Percentiles rank a stretch among this genome's conserved stretches.
phyloP scores from a whole-genome alignment of 2,329 filamentous ascomycete genomes.

The Aspergillus unguis region DNA sequence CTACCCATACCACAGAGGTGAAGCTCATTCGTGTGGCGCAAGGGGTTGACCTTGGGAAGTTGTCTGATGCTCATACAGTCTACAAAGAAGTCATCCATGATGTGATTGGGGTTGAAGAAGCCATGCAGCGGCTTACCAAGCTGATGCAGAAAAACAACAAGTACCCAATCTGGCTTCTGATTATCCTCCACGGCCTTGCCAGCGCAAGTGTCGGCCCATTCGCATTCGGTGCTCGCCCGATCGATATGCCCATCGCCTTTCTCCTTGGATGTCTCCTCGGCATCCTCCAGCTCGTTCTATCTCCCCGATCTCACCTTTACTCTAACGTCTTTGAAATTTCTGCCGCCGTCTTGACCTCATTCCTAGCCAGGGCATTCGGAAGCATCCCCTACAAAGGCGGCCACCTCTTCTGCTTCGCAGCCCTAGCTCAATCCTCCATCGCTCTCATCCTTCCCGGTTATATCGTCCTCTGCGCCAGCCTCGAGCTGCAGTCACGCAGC shows the following conservation, averaged over 20 bases:
- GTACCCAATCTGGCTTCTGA: constrained; percentile 53
- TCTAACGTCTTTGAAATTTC: constrained; percentile 65
- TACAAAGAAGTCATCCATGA: constrained; percentile 52
- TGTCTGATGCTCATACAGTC: constrained; percentile 46
- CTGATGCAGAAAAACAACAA: constrained; percentile 60
- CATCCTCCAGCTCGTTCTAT: constrained; percentile 69
- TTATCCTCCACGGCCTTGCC: constrained; percentile 72
- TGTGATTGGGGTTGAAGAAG: constrained; percentile 48
- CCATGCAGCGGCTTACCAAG: constrained; percentile 43
- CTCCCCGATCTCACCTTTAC: constrained; percentile 68
- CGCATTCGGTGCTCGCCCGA: constrained; percentile 71
- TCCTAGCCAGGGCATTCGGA: constrained; percentile 65
- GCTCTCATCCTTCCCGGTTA: constrained; percentile 71
- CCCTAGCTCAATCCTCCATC: constrained; percentile 69
- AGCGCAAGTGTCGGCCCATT: constrained; percentile 76
- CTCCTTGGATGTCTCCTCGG: constrained; percentile 72
- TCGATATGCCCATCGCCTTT: constrained; percentile 78
- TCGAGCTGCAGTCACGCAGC: constrained; percentile 68
- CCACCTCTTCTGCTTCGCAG: constrained; percentile 66
- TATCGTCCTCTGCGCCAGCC: constrained; percentile 58
- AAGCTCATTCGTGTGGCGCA: constrained; percentile 45
- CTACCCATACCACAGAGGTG: constrained; percentile 49
- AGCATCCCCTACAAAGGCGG: constrained; percentile 55
- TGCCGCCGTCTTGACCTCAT: constrained; percentile 65
- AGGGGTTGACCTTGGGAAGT: constrained; percentile 45